phyloP scores from a whole-genome alignment of 768 basidiomycete species.

The Chlorophyllum brunneum region DNA sequence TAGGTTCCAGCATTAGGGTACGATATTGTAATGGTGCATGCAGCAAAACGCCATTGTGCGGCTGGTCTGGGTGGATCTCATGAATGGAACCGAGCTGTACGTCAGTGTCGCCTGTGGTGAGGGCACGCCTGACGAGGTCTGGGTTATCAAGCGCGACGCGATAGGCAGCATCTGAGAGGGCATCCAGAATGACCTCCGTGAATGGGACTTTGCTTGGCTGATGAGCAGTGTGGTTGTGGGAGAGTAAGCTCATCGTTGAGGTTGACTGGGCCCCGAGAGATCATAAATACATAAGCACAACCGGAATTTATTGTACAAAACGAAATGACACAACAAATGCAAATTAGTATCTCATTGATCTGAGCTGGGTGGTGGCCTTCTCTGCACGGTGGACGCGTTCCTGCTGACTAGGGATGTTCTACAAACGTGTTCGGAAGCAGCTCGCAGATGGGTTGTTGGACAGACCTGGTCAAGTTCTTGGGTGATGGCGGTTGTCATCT shows the following conservation, averaged over 20 bases:
- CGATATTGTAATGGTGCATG: constrained; percentile 30
- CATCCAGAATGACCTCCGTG: constrained; percentile 49
- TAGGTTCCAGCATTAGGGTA: constrained; percentile 64
- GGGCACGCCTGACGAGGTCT: constrained; percentile 40
- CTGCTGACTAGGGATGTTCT: constrained; percentile 10
- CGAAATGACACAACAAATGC: background rate
- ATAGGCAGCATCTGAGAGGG: constrained; percentile 48
- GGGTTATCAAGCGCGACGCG: constrained; percentile 31
- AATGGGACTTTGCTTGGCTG: constrained; percentile 18
- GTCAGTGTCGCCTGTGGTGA: constrained; percentile 44
- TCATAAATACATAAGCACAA: background rate
- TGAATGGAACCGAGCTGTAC: constrained; percentile 1
- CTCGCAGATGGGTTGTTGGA: background rate
- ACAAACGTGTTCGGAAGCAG: background rate
- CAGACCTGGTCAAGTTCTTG: constrained; percentile 17
- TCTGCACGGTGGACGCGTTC: constrained; percentile 8
- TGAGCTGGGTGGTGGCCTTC: constrained; percentile 8
- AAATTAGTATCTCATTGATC: constrained; percentile 4
- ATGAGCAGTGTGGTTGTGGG: background rate
- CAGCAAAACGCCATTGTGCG: constrained; percentile 11
- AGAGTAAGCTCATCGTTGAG: constrained; percentile 5
- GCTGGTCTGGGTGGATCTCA: constrained; percentile 16
- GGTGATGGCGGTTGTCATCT: constrained; percentile 13
- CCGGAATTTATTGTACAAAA: background rate
- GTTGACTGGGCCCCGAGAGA: background rate